Base-by-base conservation (phyloP, 305 asterid species). In the Fraxinus nigra region DNA sequence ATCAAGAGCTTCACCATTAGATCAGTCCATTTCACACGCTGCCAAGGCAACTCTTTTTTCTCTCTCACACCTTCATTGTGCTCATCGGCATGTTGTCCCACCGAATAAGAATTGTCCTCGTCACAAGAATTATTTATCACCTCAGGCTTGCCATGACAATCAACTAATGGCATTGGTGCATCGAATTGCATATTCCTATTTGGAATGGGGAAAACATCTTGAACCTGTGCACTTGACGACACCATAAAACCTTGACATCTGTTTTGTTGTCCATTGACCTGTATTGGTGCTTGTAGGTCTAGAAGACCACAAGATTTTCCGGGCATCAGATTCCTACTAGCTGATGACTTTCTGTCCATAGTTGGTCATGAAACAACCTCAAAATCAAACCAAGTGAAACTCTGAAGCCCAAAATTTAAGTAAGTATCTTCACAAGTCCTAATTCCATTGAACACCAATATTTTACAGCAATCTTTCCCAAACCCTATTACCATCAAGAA, bases 21-120 rank as follows among this genome's bases (percentile, higher is more conserved):
- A 30, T 86, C 86, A 10, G 85, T 83, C 88, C 88, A 86, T 72
- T 80, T 83, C 51, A 86, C 86, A 35, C 80, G 84, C 20, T 78
- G 87, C 87, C 87, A 85, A 24, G 79, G 80, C 10, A 73, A 76
- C 74, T 75, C 82, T 48, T 43, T 79, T 75, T 67, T 79, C 75
- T 83, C 85, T 40, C 67, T 73, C 72, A 73, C 85, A 43, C 59
- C 43, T 37, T 61, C 82, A 74, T 78, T 56, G n/a, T 74, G 80
- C 18, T 54, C 77, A 61, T 78, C 83, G 5, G 51, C 65, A 28
- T 37, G 76, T 35, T 75, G 80, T 26, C 51, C 84, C 70, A 32
- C 69, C 14, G 74, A 67, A 51, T 77, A 77, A 77, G 78, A 69
- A 69, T 48, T 70, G 33, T 82, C 78, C 18, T 82, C 81, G 2